A percentile compares a stretch with the other conserved stretches of the same genome.
phyloP scores from a whole-genome alignment of 1,139 yeast species.

The Suhomyces guaymorum region DNA sequence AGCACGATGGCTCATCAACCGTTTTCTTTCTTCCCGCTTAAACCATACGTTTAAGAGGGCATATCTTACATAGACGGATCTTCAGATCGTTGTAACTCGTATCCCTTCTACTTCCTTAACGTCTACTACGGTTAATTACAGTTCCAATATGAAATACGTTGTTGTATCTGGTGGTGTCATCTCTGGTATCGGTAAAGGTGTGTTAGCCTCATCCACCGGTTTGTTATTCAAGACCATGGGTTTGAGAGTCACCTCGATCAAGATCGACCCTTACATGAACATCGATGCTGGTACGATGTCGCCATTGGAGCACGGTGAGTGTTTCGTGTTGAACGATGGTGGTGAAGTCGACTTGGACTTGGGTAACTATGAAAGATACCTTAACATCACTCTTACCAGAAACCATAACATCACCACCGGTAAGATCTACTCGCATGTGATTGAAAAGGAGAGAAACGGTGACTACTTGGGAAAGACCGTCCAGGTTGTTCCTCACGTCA shows the following conservation, averaged over 20 bases:
- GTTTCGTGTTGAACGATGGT: slow-evolving; percentile 96
- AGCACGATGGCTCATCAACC: slow-evolving; percentile 10
- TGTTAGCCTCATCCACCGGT: slow-evolving; percentile 95
- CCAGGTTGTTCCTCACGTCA: slow-evolving; percentile 97
- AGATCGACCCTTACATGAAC: slow-evolving; percentile 98
- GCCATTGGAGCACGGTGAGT: slow-evolving; percentile 98
- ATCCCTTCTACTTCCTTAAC: slow-evolving; percentile 4
- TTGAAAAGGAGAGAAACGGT: slow-evolving; percentile 93
- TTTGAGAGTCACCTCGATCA: slow-evolving; percentile 91
- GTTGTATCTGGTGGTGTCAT: slow-evolving; percentile 99
- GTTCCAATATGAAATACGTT: slow-evolving; percentile 82
- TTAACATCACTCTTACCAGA: slow-evolving; percentile 86
- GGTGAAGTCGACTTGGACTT: slow-evolving; percentile 98
- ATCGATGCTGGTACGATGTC: slow-evolving; percentile 99
- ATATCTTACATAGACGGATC: slow-evolving; percentile 20
- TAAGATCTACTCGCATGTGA: slow-evolving; percentile 90
- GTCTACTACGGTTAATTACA: slow-evolving; percentile 1
- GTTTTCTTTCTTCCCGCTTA: slow-evolving; percentile 51
- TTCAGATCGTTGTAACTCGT: slow-evolving; percentile 11
- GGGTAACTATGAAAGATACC: slow-evolving; percentile 96
- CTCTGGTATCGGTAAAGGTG: slow-evolving; percentile 99
- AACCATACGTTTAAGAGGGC: slow-evolving; percentile 50
- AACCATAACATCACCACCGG: slow-evolving; percentile 99
- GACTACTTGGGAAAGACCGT: slow-evolving; percentile 99
- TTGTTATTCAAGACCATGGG: slow-evolving; percentile 92